A percentile compares a stretch with the other conserved stretches of the same genome.
Conservation (phyloP, 2,329 filamentous ascomycete species). For the Talaromyces sp. region DNA sequence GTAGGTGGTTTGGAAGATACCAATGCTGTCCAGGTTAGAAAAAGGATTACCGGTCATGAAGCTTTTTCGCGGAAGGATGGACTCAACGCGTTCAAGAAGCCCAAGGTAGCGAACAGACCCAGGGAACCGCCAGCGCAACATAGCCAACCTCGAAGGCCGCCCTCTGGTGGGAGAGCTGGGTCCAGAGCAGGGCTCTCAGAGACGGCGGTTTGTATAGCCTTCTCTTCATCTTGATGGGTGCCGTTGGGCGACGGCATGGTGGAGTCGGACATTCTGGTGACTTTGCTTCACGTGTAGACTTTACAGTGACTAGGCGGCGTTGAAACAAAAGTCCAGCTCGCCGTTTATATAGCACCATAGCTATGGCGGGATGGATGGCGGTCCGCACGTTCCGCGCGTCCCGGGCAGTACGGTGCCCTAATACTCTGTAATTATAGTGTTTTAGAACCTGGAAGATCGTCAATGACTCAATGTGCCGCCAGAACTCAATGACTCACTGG, state of each 20-base stretch:
- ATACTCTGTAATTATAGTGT: too few relatives aligned
- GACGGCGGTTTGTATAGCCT: background rate
- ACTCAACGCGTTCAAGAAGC: conserved; percentile 17
- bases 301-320: too few relatives aligned
- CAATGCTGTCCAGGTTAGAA: conserved; percentile 16
- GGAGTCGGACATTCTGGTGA: background rate
- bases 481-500: too few relatives aligned
- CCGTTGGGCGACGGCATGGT: background rate
- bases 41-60: background rate
- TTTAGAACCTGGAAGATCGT: too few relatives aligned
- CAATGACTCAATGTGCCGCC: too few relatives aligned
- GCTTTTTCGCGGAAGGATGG: background rate
- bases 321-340: background rate
- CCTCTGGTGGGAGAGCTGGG: conserved; percentile 36
- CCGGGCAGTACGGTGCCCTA: too few relatives aligned
- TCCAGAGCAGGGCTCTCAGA: background rate
- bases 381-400: background rate
- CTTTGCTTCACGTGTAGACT: background rate
- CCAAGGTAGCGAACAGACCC: conserved; percentile 29
- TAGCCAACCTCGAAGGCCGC: conserved; percentile 30
- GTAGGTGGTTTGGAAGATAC: conserved; percentile 25
- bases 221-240: background rate
- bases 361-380: background rate
- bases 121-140: conserved; percentile 28
- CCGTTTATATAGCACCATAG: background rate